Evolutionary conservation across 805 yeast species (phyloP).

Genomic region (Ogataea corticis): DNA sequence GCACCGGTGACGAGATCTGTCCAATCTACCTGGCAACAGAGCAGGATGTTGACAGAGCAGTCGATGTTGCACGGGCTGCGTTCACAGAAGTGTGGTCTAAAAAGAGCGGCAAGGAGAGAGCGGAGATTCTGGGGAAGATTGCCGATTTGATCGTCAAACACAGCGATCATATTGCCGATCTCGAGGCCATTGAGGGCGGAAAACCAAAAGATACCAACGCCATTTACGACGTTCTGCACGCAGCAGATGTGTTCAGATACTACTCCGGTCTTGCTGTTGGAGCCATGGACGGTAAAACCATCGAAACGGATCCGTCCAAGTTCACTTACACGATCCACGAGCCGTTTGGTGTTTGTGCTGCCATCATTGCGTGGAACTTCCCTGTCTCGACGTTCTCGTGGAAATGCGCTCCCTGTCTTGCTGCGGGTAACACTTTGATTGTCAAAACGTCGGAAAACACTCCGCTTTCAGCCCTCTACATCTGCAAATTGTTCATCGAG

Average conservation of each 20-base stretch:
- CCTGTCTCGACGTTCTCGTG: constrained; percentile 68
- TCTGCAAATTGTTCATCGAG: constrained; percentile 52
- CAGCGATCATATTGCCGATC: constrained; percentile 50
- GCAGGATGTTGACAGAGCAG: constrained; percentile 57
- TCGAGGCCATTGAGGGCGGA: constrained; percentile 63
- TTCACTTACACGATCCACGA: constrained; percentile 63
- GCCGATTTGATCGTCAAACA: constrained; percentile 51
- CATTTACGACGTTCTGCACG: constrained; percentile 57
- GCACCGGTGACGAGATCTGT: constrained; percentile 52
- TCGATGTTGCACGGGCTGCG: constrained; percentile 51
- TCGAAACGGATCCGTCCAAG: constrained; percentile 58
- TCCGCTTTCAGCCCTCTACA: constrained; percentile 62
- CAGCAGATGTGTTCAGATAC: constrained; percentile 57
- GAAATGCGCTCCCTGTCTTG: constrained; percentile 69
- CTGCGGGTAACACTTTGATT: constrained; percentile 64
- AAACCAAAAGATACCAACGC: constrained; percentile 56
- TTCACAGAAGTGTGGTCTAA: constrained; percentile 49
- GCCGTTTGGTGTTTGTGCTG: constrained; percentile 72
- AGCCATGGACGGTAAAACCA: constrained; percentile 56
- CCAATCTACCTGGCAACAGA: constrained; percentile 51
- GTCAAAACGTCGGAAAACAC: constrained; percentile 67
- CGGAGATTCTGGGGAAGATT: constrained; percentile 47
- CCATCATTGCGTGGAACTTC: constrained; percentile 73
- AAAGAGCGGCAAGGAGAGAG: constrained; percentile 46
- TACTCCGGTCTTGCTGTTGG: constrained; percentile 79